Evolutionary conservation across 352 stramenopile genomes (phyloP).

Genomic region (Globisporangium canariense): DNA sequence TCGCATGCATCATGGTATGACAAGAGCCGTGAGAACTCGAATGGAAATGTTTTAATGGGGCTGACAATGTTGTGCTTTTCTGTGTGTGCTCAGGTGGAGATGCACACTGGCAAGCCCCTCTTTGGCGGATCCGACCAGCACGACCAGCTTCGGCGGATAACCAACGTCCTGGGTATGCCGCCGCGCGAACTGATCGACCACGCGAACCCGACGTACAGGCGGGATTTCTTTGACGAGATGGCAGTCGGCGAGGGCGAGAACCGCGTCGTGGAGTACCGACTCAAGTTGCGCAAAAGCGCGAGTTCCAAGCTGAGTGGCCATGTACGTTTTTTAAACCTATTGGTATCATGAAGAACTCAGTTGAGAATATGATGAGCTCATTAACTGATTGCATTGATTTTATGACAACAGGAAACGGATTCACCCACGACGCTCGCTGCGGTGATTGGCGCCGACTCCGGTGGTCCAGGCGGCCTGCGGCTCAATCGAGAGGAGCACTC

Average conservation of each 20-base stretch:
- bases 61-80: not conserved
- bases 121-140: constrained; percentile 96
- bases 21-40: not conserved
- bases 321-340: constrained; percentile 13
- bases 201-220: constrained; percentile 73
- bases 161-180: constrained; percentile 93
- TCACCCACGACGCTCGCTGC: constrained; percentile 45
- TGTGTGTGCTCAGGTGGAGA: constrained; percentile 60
- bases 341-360: not conserved
- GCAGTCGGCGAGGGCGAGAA: constrained; percentile 52
- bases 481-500: constrained; percentile 68
- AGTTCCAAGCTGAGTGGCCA: constrained; percentile 32
- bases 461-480: constrained; percentile 34
- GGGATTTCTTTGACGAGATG: constrained; percentile 92
- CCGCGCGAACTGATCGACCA: constrained; percentile 89
- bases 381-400: not conserved
- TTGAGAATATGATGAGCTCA: not conserved
- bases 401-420: constrained; percentile 25
- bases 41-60: not conserved
- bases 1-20: constrained; percentile 76
- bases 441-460: constrained; percentile 50
- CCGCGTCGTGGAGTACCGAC: constrained; percentile 51
- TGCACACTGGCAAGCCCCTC: constrained; percentile 97
- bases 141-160: constrained; percentile 97
- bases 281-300: constrained; percentile 60